phyloP scores from a whole-genome alignment of 176 grass and related monocot species.

The Bothriochloa decipiens region DNA sequence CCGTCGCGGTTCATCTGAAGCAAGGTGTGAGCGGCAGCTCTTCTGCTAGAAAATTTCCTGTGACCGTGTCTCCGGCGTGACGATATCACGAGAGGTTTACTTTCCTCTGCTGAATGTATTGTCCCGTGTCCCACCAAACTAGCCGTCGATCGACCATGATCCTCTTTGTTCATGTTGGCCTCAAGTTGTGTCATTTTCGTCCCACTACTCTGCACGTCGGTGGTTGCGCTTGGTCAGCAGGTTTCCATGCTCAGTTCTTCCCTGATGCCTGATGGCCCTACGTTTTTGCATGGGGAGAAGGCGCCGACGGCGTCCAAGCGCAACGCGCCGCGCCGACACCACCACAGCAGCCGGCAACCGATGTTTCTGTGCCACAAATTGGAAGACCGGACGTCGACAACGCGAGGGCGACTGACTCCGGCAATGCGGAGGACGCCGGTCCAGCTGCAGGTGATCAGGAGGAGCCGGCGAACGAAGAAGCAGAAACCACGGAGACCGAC shows the following conservation, averaged over 20 bases:
- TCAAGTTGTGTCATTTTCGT: neutral
- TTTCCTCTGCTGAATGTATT: neutral
- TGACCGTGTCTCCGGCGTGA: neutral
- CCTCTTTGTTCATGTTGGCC: neutral
- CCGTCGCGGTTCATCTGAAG: neutral
- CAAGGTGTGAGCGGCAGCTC: neutral
- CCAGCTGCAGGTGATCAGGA: neutral
- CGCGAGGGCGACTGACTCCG: neutral
- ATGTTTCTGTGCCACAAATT: neutral
- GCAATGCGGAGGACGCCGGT: neutral
- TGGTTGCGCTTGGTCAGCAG: neutral
- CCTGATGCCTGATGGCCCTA: conserved; percentile 16
- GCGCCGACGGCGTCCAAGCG: neutral
- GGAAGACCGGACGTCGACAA: neutral
- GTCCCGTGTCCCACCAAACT: neutral
- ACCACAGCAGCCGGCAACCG: neutral
- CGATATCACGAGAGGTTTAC: neutral
- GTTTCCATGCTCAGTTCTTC: neutral
- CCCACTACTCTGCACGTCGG: neutral
- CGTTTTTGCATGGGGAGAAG: conserved; percentile 44
- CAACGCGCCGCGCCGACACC: neutral
- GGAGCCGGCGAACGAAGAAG: neutral
- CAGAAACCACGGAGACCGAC: neutral
- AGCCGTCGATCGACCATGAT: neutral
- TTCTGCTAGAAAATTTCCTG: neutral